Percentiles rank a stretch among this genome's conserved stretches.
Evolutionary conservation across 1,284 basidiomycete genomes (phyloP).

Genomic region (Xanthoconium separans): DNA sequence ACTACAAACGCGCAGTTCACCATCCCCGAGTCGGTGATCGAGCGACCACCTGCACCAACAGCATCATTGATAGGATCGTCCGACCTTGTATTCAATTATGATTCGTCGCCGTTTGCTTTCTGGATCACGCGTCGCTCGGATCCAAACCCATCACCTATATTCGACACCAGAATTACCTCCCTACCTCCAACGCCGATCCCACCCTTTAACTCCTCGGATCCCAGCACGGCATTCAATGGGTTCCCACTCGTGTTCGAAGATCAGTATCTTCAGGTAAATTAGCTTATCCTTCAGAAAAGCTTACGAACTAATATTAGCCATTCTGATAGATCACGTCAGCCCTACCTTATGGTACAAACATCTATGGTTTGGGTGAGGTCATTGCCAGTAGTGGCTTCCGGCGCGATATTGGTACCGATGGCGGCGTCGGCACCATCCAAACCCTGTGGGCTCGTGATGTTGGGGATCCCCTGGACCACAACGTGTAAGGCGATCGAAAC

Average conservation of each 20-base stretch:
- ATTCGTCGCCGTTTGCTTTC: slow-evolving; percentile 67
- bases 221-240: slow-evolving; percentile 51
- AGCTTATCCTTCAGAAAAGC: neutral
- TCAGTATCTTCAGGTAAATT: slow-evolving; percentile 54
- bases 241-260: slow-evolving; percentile 78
- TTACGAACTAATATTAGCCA: neutral
- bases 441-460: slow-evolving; percentile 72
- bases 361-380: slow-evolving; percentile 79
- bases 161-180: slow-evolving; percentile 67
- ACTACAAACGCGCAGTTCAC: slow-evolving; percentile 64
- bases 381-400: slow-evolving; percentile 67
- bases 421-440: slow-evolving; percentile 60
- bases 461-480: slow-evolving; percentile 60
- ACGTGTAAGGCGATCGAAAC: slow-evolving; percentile 44
- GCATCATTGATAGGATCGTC: slow-evolving; percentile 40
- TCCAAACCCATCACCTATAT: slow-evolving; percentile 58
- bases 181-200: slow-evolving; percentile 56
- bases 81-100: slow-evolving; percentile 70
- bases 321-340: slow-evolving; percentile 56
- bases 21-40: slow-evolving; percentile 59
- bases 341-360: slow-evolving; percentile 62
- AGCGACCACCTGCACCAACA: slow-evolving; percentile 42
- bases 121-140: slow-evolving; percentile 72
- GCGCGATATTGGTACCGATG: slow-evolving; percentile 53
- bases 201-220: slow-evolving; percentile 45